Base-by-base conservation (phyloP, 2,329 filamentous ascomycete genomes). In the Fusarium subglutinans region DNA sequence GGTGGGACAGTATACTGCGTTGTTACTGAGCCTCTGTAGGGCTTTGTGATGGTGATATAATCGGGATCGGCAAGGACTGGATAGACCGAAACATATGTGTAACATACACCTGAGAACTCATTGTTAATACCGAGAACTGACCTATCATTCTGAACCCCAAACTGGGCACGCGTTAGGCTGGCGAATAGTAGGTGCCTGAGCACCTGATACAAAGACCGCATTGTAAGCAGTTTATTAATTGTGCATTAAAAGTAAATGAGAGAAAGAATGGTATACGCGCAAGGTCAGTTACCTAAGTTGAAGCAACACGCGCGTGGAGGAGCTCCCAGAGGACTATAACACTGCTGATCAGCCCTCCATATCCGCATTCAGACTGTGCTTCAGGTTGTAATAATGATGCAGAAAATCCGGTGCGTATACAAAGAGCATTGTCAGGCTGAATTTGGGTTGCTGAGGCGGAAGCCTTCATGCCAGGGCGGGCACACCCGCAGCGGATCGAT, bases 1-100 rank as follows among this genome's bases (percentile, higher is more conserved):
- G 76, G 66, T 6, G 70, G 70, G 15, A 78, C 75, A 3, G 76
- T 78, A 24, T 78, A 70, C 8, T 72, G 33, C 4, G 73, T 65
- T n/a, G 70, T 69, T 5, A 69, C 59, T n/a, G 66, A 68, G 10
- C 76, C 76, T 53, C 63, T 59, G 37, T 77, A 76, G 18, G 61
- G 62, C n/a, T 59, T 69, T 28, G 74, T 78, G 9, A 78, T 56
- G 5, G 76, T 78, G 8, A 78, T 68, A 30, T 78, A 78, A 22
- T 70, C 73, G 12, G 73, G 69, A 14, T 62, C 64, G 45, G 64
- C 76, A 28, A 74, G 68, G 33, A 78, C 70, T 15, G 76, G 76
- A 40, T 78, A 78, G 3, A 75, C 72, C 20, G 76, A 78, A 43
- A 78, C 70, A 50, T 78, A 78, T n/a, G 76, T 78, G 63, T 78